Evolutionary conservation across 176 grass and related monocot species (phyloP).

Genomic region (Olyra latifolia): DNA sequence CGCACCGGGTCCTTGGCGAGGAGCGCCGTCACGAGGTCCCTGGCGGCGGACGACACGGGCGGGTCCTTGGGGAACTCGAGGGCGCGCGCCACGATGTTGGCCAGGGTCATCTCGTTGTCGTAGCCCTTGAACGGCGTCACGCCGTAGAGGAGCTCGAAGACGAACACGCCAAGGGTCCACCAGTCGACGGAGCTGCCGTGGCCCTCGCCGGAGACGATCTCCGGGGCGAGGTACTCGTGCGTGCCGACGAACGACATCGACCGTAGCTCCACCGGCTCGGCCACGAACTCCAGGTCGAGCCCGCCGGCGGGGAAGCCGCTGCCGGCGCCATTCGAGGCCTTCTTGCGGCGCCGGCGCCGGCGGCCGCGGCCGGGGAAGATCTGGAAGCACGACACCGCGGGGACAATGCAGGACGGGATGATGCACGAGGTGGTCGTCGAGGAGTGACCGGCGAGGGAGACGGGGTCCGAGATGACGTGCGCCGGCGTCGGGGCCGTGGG

Average conservation of each 20-base stretch:
- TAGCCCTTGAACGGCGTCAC: conserved; percentile 78
- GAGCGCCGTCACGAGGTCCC: conserved; percentile 63
- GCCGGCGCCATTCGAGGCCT: neutral
- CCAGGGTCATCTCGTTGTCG: conserved; percentile 89
- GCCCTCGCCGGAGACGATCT: conserved; percentile 93
- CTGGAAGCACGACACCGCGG: conserved; percentile 79
- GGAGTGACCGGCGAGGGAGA: conserved; percentile 34
- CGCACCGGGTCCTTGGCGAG: conserved; percentile 78
- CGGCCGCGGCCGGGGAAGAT: conserved; percentile 42
- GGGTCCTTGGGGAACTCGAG: conserved; percentile 90
- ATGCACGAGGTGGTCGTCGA: conserved; percentile 46
- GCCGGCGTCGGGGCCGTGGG: conserved; percentile 67
- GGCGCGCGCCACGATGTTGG: conserved; percentile 89
- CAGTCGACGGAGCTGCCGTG: conserved; percentile 94
- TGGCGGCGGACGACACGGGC: conserved; percentile 47
- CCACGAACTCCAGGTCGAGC: conserved; percentile 70
- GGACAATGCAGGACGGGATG: conserved; percentile 83
- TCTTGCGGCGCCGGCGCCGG: conserved; percentile 24
- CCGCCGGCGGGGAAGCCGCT: conserved; percentile 9
- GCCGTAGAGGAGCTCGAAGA: conserved; percentile 94
- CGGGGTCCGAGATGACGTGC: conserved; percentile 75
- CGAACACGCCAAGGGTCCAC: conserved; percentile 93
- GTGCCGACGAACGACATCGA: conserved; percentile 98
- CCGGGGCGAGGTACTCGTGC: conserved; percentile 91
- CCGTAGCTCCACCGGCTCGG: conserved; percentile 84